These are phyloP conservation scores for Pachyrhizus erosus DNA, from an alignment of 306 rosid species.

Conservation along the genomic window DNA sequence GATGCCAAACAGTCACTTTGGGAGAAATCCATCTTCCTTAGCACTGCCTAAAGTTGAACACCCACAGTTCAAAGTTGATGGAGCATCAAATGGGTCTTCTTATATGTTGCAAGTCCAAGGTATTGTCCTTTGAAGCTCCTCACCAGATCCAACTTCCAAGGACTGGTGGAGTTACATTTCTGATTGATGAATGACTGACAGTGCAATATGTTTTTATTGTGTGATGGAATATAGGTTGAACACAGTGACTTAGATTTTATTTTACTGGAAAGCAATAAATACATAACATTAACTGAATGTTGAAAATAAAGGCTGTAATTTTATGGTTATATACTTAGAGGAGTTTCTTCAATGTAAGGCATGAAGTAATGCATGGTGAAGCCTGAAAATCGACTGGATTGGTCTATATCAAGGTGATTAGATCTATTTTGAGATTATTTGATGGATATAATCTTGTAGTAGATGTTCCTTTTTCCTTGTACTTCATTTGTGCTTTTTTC, in stretches of 20 bases:
- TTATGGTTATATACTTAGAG: background rate
- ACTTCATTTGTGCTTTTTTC: background rate
- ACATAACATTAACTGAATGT: no score
- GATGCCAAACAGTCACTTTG: conserved; percentile 66
- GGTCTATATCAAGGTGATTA: conserved; percentile 4
- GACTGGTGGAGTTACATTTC: conserved; percentile 30
- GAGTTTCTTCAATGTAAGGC: conserved; percentile 27
- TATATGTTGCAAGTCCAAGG: conserved; percentile 77
- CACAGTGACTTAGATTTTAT: no score
- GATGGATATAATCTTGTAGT: conserved; percentile 8
- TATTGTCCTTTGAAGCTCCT: conserved; percentile 44
- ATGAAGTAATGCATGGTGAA: conserved; percentile 30
- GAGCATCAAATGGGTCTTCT: conserved; percentile 74
- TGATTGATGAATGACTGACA: conserved; percentile 7
- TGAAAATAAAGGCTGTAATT: no score
- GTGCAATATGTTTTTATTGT: conserved; percentile 9
- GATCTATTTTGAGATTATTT: conserved; percentile 35
- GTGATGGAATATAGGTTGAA: no score
- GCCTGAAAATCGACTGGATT: conserved; percentile 14
- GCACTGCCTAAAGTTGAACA: conserved; percentile 70
- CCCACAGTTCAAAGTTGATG: conserved; percentile 64
- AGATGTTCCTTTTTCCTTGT: conserved; percentile 12
- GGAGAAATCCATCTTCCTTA: conserved; percentile 69
- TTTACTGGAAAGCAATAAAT: no score
- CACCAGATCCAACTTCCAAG: conserved; percentile 31